Conservation (phyloP, 106 monocot species). For the Platanthera guangdongensis region DNA sequence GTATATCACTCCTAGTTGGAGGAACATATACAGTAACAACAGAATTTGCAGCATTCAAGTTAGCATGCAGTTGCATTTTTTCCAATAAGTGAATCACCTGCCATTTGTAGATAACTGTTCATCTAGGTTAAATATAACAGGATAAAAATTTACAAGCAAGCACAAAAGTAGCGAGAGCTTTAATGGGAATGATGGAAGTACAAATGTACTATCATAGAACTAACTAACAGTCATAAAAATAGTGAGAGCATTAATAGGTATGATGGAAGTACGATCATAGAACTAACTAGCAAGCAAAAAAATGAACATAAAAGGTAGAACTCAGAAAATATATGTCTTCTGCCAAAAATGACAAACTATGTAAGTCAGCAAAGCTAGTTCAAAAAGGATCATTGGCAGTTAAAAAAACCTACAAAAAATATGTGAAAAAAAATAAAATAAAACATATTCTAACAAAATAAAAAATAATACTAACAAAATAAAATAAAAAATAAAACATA, state of each 20-base stretch:
- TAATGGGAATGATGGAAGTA: background rate
- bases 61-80: conserved; percentile 84
- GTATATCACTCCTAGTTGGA: conserved; percentile 95
- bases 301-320: background rate
- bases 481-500: too few species aligned
- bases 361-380: background rate
- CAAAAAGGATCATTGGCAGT: background rate
- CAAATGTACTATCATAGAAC: background rate
- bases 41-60: conserved; percentile 23
- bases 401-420: background rate
- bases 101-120: background rate
- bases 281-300: background rate
- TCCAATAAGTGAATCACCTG: conserved; percentile 80
- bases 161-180: background rate
- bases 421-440: background rate
- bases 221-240: background rate
- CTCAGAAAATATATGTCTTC: background rate
- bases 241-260: background rate
- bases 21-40: conserved; percentile 57
- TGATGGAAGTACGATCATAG: background rate
- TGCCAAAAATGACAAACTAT: background rate
- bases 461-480: too few species aligned
- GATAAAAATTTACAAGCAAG: background rate
- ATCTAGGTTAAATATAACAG: conserved; percentile 1
- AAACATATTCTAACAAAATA: background rate